These are phyloP conservation scores for Acanthamoeba lenticulata DNA, from an alignment of 208 protist species.

Conservation along the genomic window DNA sequence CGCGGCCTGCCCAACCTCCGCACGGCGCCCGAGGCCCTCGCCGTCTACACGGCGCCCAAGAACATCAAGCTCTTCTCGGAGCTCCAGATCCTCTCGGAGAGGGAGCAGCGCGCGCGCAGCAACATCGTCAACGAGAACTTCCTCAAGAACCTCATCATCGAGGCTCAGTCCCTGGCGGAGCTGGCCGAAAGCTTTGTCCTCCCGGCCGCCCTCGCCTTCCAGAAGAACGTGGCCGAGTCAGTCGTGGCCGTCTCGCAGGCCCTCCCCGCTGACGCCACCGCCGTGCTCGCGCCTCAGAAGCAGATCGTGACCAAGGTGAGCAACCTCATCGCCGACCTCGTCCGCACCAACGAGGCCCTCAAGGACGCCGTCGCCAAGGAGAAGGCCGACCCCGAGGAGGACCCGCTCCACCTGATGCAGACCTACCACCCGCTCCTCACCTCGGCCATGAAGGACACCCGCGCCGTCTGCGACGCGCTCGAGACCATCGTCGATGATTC, in stretches of 20 bases:
- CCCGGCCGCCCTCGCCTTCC: slow-evolving; percentile 72
- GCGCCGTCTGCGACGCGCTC: slow-evolving; percentile 76
- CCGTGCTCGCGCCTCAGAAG: slow-evolving; percentile 16
- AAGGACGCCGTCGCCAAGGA: slow-evolving; percentile 51
- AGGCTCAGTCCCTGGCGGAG: slow-evolving; percentile 83
- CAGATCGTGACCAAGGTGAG: slow-evolving; percentile 15
- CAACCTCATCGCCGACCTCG: slow-evolving; percentile 43
- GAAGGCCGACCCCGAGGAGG: slow-evolving; percentile 47
- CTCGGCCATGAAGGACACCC: slow-evolving; percentile 76
- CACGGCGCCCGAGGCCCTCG: slow-evolving; percentile 80
- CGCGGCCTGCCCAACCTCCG: slow-evolving; percentile 81
- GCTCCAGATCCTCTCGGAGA: slow-evolving; percentile 73
- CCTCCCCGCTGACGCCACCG: neutral
- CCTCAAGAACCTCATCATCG: slow-evolving; percentile 81
- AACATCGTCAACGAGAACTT: slow-evolving; percentile 81
- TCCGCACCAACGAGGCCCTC: slow-evolving; percentile 37
- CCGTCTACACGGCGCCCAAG: slow-evolving; percentile 77
- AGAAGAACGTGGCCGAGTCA: slow-evolving; percentile 71
- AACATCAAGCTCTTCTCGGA: slow-evolving; percentile 81
- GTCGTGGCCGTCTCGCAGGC: slow-evolving; percentile 1
- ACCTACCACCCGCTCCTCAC: slow-evolving; percentile 67
- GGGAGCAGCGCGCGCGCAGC: slow-evolving; percentile 79
- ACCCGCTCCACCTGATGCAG: slow-evolving; percentile 54
- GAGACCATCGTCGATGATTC: slow-evolving; percentile 76
- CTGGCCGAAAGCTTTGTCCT: slow-evolving; percentile 79